Conservation (phyloP, 139 green algal genomes). For the Pleodorina starrii region DNA sequence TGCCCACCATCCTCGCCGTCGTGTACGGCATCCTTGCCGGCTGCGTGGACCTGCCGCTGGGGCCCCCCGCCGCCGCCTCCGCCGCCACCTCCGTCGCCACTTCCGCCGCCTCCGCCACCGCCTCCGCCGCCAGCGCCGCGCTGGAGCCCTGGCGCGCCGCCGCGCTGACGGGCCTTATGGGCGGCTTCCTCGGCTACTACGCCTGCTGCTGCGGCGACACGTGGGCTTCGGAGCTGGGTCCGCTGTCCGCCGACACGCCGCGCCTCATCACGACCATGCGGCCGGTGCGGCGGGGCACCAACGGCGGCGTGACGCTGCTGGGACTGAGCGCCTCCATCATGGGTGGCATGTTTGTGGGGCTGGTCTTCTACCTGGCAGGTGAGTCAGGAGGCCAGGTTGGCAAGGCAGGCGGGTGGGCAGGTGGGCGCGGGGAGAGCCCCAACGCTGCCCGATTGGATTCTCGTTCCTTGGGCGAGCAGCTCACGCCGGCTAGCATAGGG, state of each 20-base stretch:
- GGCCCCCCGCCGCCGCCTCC: slow-evolving; percentile 18
- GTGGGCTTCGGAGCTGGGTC: slow-evolving; percentile 86
- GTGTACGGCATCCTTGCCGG: slow-evolving; percentile 68
- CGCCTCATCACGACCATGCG: slow-evolving; percentile 87
- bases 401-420: no score
- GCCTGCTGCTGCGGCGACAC: slow-evolving; percentile 94
- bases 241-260: slow-evolving; percentile 78
- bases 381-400: slow-evolving; percentile 56
- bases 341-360: slow-evolving; percentile 87
- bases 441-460: no score
- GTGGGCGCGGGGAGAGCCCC: no score
- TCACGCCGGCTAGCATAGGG: no score
- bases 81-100: no score
- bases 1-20: slow-evolving; percentile 71
- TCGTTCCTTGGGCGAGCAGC: no score
- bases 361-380: slow-evolving; percentile 76
- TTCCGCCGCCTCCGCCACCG: no score
- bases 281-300: slow-evolving; percentile 81
- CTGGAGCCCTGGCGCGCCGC: slow-evolving; percentile 63
- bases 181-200: slow-evolving; percentile 88
- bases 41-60: slow-evolving; percentile 74
- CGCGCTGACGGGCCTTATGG: slow-evolving; percentile 63
- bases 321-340: slow-evolving; percentile 76
- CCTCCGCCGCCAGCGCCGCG: neutral
- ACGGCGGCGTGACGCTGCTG: slow-evolving; percentile 89